Percentiles rank a stretch among this genome's conserved stretches.
These are phyloP conservation scores for Triticum turgidum DNA, from an alignment of 176 grass and related monocot genomes.

Conservation along the genomic window DNA sequence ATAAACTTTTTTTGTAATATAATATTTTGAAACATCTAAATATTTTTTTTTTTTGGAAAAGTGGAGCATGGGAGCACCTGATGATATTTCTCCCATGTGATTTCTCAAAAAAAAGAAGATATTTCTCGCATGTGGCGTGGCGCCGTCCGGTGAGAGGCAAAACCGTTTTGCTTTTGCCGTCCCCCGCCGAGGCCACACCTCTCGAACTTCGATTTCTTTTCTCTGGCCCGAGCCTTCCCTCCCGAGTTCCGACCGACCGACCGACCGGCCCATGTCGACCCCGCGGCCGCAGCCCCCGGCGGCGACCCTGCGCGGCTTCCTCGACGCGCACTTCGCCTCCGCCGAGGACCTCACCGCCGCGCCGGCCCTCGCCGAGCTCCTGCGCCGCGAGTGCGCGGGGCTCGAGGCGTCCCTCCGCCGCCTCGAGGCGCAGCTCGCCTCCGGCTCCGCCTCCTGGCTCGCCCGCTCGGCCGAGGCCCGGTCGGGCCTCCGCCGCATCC, in stretches of 20 bases:
- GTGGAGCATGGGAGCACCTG: too few relatives aligned
- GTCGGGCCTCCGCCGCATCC: constrained; percentile 17
- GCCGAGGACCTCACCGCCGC: constrained; percentile 40
- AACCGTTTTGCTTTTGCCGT: neutral
- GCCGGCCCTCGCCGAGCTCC: constrained; percentile 45
- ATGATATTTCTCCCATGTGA: too few relatives aligned
- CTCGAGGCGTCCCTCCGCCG: constrained; percentile 42
- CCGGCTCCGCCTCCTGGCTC: constrained; percentile 43
- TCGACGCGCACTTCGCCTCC: constrained; percentile 48
- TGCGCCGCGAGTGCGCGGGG: constrained; percentile 55
- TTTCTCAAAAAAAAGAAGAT: too few relatives aligned
- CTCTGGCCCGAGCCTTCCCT: neutral
- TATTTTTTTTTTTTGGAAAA: too few relatives aligned
- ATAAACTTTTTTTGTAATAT: too few relatives aligned
- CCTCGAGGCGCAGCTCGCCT: constrained; percentile 42
- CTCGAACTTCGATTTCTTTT: neutral
- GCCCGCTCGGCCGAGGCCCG: constrained; percentile 38
- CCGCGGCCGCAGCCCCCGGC: constrained; percentile 5
- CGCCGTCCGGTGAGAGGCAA: neutral
- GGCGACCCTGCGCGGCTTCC: constrained; percentile 40
- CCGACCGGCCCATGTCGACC: constrained; percentile 7
- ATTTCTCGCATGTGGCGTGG: too few relatives aligned
- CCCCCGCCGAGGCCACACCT: neutral
- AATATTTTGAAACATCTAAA: too few relatives aligned
- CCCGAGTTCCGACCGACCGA: constrained; percentile 7